phyloP scores from a whole-genome alignment of 2,329 filamentous ascomycete species.

The Penicillium fuscoglaucum region DNA sequence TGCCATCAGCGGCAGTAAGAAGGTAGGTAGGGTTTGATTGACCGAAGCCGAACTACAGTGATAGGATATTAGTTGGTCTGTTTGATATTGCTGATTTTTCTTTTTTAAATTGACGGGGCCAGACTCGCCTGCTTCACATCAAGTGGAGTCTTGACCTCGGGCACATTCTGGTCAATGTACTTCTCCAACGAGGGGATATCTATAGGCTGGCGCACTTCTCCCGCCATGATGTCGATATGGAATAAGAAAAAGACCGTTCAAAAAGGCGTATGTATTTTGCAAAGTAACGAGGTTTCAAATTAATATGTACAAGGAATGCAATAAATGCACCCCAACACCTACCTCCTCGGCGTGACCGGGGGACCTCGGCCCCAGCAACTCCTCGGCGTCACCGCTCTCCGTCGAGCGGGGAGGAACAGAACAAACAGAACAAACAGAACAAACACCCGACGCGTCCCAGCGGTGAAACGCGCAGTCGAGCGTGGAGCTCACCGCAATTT shows the following conservation, averaged over 20 bases:
- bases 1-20: constrained; percentile 68
- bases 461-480: constrained; percentile 18
- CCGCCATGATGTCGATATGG: constrained; percentile 64
- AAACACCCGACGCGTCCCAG: constrained; percentile 27
- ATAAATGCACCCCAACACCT: not conserved
- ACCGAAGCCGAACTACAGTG: constrained; percentile 81
- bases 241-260: not conserved
- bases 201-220: constrained; percentile 84
- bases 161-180: constrained; percentile 77
- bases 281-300: not conserved
- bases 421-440: constrained; percentile 23
- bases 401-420: constrained; percentile 5
- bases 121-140: constrained; percentile 78
- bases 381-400: constrained; percentile 11
- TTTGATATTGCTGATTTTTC: not conserved
- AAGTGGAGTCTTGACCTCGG: constrained; percentile 77
- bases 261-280: not conserved
- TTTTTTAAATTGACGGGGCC: not conserved
- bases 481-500: constrained; percentile 29
- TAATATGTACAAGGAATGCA: constrained; percentile 3
- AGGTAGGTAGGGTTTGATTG: constrained; percentile 98
- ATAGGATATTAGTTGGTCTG: not conserved
- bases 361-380: constrained; percentile 15
- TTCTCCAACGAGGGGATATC: constrained; percentile 75
- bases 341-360: not conserved